These are phyloP conservation scores for Epichloe aotearoae DNA, from an alignment of 2,329 filamentous ascomycete species.

Conservation along the genomic window DNA sequence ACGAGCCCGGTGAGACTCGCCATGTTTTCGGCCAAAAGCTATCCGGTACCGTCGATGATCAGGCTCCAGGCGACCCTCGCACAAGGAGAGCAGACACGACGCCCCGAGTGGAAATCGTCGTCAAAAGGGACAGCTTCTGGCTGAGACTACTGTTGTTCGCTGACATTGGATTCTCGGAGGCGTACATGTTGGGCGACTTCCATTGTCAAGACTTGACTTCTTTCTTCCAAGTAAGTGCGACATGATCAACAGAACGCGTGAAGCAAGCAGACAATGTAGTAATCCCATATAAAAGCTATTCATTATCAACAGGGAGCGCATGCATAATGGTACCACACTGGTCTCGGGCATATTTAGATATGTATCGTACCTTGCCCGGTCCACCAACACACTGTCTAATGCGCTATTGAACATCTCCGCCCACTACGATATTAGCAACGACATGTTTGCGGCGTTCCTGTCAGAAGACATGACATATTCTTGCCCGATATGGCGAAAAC, in stretches of 20 bases:
- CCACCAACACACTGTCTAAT: slow-evolving; percentile 43
- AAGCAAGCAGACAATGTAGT: neutral
- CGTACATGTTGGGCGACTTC: slow-evolving; percentile 61
- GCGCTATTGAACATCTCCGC: slow-evolving; percentile 53
- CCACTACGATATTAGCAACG: slow-evolving; percentile 66
- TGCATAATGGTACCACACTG: slow-evolving; percentile 51
- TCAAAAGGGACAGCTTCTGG: slow-evolving; percentile 58
- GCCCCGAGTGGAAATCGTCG: slow-evolving; percentile 39
- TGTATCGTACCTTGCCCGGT: slow-evolving; percentile 43
- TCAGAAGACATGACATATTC: slow-evolving; percentile 69
- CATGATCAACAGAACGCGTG: neutral
- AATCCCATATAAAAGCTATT: slow-evolving; percentile 39
- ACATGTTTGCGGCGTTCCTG: slow-evolving; percentile 62
- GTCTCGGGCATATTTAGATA: slow-evolving; percentile 45
- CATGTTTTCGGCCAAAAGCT: slow-evolving; percentile 34
- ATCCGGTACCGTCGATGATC: slow-evolving; percentile 20
- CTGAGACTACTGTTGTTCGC: slow-evolving; percentile 54
- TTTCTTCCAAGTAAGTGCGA: slow-evolving; percentile 48
- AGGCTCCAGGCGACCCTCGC: slow-evolving; percentile 22
- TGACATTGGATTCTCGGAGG: slow-evolving; percentile 64
- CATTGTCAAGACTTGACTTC: slow-evolving; percentile 51
- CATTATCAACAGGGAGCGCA: slow-evolving; percentile 50
- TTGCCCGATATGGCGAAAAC: slow-evolving; percentile 48
- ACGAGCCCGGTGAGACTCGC: slow-evolving; percentile 29
- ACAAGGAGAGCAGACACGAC: slow-evolving; percentile 20